Base-by-base conservation (phyloP, 169 alveolate genomes). In the Plasmodium ovale region DNA sequence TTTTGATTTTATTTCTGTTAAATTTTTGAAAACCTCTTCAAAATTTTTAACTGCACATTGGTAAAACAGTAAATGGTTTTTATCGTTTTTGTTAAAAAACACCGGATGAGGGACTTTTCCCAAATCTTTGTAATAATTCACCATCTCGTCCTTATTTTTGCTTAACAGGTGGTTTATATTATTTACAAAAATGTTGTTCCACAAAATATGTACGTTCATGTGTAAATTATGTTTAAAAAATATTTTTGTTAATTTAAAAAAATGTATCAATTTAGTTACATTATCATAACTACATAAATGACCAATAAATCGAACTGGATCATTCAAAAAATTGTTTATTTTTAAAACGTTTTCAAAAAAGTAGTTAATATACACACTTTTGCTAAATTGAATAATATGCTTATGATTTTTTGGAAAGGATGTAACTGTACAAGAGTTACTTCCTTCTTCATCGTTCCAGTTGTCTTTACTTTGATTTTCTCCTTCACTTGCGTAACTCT, bases 321-420 rank as follows among this genome's bases (percentile, higher is more conserved):
- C 69, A 33, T 79, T 64, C 51, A 79, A 64, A 79, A 79, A 79
- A 21, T 6, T 44, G 51, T 79, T 79, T 31, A 79, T 79, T 79
- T 79, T 79, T 64, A 79, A 16, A 44, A 79, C 89, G 51, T 79
- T 64, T 25, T 79, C 89, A 25, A 47, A 64, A 58, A 79, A 79
- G 4, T 47, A 64, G 51, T 79, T 49, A n/a, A 49, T 79, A 54
- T 56, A 79, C 19, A 79, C 82, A 54, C 89, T 49, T 44, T 64
- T 79, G 23, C 72, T 58, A 65, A 79, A 79, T 54, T 79, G 72
- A 14, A 79, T 79, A 4, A 79, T 54, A 79, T 79, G 89, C 27
- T 79, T 79, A 23, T 68, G 89, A 49, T 79, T 54, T 64, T 14
- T 79, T 35, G 89, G 89, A 68, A 79, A 79, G 4, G 89, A 79